These are phyloP conservation scores for Geosmithia morbida DNA, from an alignment of 2,329 filamentous ascomycete genomes.

Conservation along the genomic window DNA sequence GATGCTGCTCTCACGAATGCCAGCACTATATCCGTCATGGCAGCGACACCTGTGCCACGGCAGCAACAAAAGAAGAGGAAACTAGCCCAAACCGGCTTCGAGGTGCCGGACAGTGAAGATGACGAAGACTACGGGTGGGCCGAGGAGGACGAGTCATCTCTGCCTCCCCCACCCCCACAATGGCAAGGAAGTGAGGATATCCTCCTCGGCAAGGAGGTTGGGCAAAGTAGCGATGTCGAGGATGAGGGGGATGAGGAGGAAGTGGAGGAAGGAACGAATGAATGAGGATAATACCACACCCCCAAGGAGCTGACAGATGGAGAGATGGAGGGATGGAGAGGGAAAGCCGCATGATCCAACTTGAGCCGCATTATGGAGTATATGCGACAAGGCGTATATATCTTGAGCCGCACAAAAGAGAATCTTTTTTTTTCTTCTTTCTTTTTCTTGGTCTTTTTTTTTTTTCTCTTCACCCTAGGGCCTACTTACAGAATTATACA, in stretches of 20 bases:
- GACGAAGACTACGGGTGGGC: slow-evolving; percentile 64
- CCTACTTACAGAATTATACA: too few species aligned
- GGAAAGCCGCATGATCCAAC: too few species aligned
- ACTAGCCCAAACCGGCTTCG: slow-evolving; percentile 41
- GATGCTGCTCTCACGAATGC: slow-evolving; percentile 18
- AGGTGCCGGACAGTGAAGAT: slow-evolving; percentile 46
- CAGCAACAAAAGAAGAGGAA: slow-evolving; percentile 47
- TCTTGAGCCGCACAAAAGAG: too few species aligned
- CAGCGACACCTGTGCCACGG: slow-evolving; percentile 12
- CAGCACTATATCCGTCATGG: slow-evolving; percentile 3
- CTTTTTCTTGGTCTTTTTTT: too few species aligned
- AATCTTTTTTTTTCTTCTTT: too few species aligned
- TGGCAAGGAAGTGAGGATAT: slow-evolving; percentile 56
- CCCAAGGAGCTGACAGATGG: too few species aligned
- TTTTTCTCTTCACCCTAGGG: too few species aligned
- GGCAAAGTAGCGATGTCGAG: slow-evolving; percentile 21
- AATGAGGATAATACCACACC: too few species aligned
- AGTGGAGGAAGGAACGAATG: too few species aligned
- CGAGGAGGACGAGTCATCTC: slow-evolving; percentile 46
- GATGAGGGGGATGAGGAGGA: slow-evolving; percentile 5
- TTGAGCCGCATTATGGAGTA: too few species aligned
- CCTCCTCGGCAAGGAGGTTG: slow-evolving; percentile 32
- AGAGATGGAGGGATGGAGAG: too few species aligned
- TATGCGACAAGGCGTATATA: too few species aligned
- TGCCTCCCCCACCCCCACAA: slow-evolving; percentile 47